Percentiles rank a stretch among this genome's conserved stretches.
Conservation (phyloP, 1,284 basidiomycete species). For the Puccinia horiana region DNA sequence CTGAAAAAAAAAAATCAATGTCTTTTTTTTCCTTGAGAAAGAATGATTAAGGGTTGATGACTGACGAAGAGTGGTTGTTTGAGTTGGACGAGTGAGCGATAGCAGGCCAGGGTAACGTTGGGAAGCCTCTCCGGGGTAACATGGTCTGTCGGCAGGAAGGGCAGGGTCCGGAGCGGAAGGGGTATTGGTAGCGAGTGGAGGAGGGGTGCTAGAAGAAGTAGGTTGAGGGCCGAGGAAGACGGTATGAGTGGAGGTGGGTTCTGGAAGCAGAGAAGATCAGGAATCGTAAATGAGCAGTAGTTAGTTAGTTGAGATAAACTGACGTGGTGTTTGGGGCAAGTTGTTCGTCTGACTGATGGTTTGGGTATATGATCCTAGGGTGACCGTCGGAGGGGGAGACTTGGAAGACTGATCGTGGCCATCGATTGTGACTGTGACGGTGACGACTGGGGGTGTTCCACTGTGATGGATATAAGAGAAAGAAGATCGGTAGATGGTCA, state of each 20-base stretch:
- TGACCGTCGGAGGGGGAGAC: not conserved
- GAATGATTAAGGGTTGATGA: not conserved
- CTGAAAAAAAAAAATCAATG: not conserved
- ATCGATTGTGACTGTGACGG: constrained; percentile 13
- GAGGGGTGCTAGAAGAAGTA: not conserved
- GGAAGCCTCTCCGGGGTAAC: constrained; percentile 31
- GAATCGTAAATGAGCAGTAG: not conserved
- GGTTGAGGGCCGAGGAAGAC: not conserved
- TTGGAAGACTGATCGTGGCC: not conserved
- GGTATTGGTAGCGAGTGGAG: not conserved
- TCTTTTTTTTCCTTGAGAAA: not conserved
- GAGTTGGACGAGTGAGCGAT: constrained; percentile 37
- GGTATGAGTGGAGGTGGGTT: constrained; percentile 29
- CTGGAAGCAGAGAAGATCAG: not conserved
- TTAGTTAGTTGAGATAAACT: not conserved
- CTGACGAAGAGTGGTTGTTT: constrained; percentile 42
- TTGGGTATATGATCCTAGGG: constrained; percentile 4
- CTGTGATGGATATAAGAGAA: not conserved
- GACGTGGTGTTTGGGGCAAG: not conserved
- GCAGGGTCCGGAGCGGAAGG: not conserved
- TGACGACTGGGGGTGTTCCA: not conserved
- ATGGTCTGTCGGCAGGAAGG: constrained; percentile 34
- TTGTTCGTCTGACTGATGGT: not conserved
- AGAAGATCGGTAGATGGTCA: not conserved
- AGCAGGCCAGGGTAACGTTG: constrained; percentile 33